Percentiles rank a stretch among this genome's conserved stretches.
phyloP scores from a whole-genome alignment of 805 yeast species.

The Middelhovenomyces tepae region DNA sequence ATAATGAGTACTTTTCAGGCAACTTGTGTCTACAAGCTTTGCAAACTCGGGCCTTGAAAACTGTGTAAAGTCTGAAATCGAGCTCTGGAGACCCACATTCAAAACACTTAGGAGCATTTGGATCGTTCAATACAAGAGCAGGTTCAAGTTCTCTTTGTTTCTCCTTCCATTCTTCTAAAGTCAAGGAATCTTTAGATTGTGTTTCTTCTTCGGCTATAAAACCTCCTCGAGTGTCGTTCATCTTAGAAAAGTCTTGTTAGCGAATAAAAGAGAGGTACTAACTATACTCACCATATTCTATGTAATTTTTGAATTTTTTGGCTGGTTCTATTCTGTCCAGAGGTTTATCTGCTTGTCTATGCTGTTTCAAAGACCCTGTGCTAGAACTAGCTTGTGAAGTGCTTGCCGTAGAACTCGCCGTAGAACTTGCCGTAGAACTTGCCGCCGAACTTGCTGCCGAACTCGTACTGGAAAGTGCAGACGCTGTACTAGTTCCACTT shows the following conservation, averaged over 20 bases:
- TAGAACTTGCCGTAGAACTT: neutral
- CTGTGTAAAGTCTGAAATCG: slow-evolving; percentile 59
- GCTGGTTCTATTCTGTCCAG: slow-evolving; percentile 11
- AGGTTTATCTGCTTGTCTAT: too few species aligned
- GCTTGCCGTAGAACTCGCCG: neutral
- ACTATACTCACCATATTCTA: slow-evolving; percentile 31
- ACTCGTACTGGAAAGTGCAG: slow-evolving; percentile 1
- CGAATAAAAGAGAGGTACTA: too few species aligned
- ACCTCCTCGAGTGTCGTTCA: slow-evolving; percentile 86
- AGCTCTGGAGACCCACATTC: slow-evolving; percentile 80
- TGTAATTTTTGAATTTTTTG: slow-evolving; percentile 27
- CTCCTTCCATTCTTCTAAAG: slow-evolving; percentile 49
- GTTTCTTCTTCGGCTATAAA: slow-evolving; percentile 41
- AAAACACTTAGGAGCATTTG: slow-evolving; percentile 68
- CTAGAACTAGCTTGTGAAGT: neutral
- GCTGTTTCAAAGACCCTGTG: too few species aligned
- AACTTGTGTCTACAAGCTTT: slow-evolving; percentile 57
- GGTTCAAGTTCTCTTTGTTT: slow-evolving; percentile 32
- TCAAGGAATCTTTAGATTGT: slow-evolving; percentile 21
- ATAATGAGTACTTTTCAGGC: slow-evolving; percentile 82
- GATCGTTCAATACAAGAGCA: slow-evolving; percentile 37
- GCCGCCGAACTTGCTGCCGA: neutral
- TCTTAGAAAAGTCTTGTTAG: slow-evolving; percentile 66
- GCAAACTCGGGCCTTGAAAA: slow-evolving; percentile 74
- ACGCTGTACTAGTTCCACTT: slow-evolving; percentile 2